These are phyloP conservation scores for Podospora appendiculata DNA, from an alignment of 495 filamentous ascomycete species.

Conservation along the genomic window DNA sequence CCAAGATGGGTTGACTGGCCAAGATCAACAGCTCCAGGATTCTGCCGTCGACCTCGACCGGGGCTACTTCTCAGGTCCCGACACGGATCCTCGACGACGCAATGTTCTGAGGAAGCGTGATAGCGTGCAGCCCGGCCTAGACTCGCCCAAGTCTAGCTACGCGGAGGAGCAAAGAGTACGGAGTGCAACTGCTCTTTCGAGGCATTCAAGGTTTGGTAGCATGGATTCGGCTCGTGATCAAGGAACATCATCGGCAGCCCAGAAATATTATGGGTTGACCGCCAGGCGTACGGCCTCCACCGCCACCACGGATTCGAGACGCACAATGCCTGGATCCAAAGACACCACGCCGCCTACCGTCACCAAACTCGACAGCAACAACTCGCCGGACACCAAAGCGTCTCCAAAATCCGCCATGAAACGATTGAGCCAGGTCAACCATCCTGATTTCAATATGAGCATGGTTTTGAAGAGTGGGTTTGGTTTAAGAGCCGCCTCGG, in stretches of 20 bases:
- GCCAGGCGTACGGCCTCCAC: constrained; percentile 41
- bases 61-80: constrained; percentile 89
- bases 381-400: constrained; percentile 45
- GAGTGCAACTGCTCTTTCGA: constrained; percentile 50
- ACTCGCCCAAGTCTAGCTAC: constrained; percentile 56
- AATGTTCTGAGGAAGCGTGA: constrained; percentile 79
- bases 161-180: constrained; percentile 60
- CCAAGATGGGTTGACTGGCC: constrained; percentile 25
- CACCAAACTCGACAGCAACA: constrained; percentile 57
- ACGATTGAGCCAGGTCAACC: constrained; percentile 40
- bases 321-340: constrained; percentile 40
- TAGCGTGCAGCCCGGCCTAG: constrained; percentile 46
- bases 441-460: constrained; percentile 43
- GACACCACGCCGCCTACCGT: constrained; percentile 49
- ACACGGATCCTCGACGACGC: constrained; percentile 64
- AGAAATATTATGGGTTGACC: constrained; percentile 56
- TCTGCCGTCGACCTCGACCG: constrained; percentile 63
- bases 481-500: constrained; percentile 71
- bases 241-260: constrained; percentile 35
- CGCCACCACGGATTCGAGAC: constrained; percentile 39
- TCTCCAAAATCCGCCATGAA: constrained; percentile 40
- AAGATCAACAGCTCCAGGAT: constrained; percentile 27
- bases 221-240: constrained; percentile 47
- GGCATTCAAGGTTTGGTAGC: constrained; percentile 75
- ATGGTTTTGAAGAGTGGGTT: constrained; percentile 28